phyloP scores from a whole-genome alignment of 2,329 filamentous ascomycete species.

The Raffaelea deltoideospora region DNA sequence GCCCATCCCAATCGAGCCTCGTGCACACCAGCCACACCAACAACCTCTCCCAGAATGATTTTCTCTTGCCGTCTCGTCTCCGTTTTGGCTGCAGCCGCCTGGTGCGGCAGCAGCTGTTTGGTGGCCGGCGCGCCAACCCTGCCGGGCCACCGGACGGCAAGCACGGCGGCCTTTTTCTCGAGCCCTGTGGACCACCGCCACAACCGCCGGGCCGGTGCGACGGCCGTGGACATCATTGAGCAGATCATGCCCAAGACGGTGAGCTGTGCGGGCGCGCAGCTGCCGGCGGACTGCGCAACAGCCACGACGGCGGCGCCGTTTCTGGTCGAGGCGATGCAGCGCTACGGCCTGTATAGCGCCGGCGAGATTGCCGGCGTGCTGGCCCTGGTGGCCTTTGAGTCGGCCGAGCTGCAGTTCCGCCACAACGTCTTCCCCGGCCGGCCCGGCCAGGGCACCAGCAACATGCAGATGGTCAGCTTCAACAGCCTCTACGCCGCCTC shows the following conservation, averaged over 20 bases:
- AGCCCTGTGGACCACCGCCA: not conserved
- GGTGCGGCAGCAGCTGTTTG: too few species aligned
- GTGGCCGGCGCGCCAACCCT: too few species aligned
- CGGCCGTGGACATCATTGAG: conserved; percentile 25
- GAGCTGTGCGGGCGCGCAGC: conserved; percentile 32
- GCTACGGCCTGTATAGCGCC: conserved; percentile 37
- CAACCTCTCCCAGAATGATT: too few species aligned
- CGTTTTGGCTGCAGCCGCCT: too few species aligned
- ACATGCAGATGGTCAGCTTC: conserved; percentile 29
- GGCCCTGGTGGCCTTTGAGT: conserved; percentile 58
- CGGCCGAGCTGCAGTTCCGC: conserved; percentile 54
- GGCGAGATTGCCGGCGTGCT: conserved; percentile 56
- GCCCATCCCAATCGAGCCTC: too few species aligned
- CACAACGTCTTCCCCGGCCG: conserved; percentile 38
- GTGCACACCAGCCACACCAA: too few species aligned
- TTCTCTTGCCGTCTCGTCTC: too few species aligned
- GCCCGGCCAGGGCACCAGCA: conserved; percentile 55
- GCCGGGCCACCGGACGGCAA: too few species aligned
- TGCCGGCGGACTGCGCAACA: conserved; percentile 46
- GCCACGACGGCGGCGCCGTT: conserved; percentile 43
- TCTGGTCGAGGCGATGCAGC: conserved; percentile 39
- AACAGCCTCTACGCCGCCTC: conserved; percentile 32
- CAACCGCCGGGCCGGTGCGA: conserved; percentile 4
- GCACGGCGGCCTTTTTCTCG: too few species aligned
- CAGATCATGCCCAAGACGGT: conserved; percentile 41